Evolutionary conservation across 1,284 basidiomycete genomes (phyloP), one percentile per base, ranked within the genome.

Genomic region (Polyporus tsugae): DNA sequence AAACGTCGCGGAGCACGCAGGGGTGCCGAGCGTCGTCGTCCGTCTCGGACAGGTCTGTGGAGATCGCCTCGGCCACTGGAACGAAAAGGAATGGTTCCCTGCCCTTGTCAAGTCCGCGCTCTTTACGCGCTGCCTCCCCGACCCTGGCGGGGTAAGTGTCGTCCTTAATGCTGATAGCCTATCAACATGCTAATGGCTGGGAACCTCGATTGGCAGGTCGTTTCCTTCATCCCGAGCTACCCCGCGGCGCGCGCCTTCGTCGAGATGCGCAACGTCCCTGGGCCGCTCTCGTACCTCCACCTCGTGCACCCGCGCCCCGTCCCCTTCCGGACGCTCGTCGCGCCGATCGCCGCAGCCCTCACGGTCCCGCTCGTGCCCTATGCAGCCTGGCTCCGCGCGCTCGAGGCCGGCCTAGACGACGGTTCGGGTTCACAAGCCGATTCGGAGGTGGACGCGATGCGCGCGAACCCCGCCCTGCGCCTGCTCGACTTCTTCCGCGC

Each of bases 11-110:
- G 72, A 65, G 66, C 70, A 66, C 44, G 75, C 66, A 1, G 70
- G 69, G 0, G 69, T 84, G 36, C 68, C 67, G 2, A 73, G 78
- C 0, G 70, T 78, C 19, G 74, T 81, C 7, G 77, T 84, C 6
- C 79, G 84, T 17, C 79, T 85, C 39, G 85, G 84, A 1, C 84
- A 86, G 70, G 73, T 86, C n/a, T 78, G 78, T 52, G 83, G 84
- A 4, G 70, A 73, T 9, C 62, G 68, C 6, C 80, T 78, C 65
- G 85, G 85, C 1, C 76, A 76, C 15, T 86, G 85, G 85, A 81
- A 80, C 53, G 73, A 77, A 59, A 77, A 74, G 15, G 84, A 87
- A 63, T 86, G 84, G 84, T 75, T 85, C 13, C 84, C 84, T 0
- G 75, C 78, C 53, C 75, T 86, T 4, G 77, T 85, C 22, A 78